Percentiles rank a stretch among this genome's conserved stretches.
Evolutionary conservation across 2,329 filamentous ascomycete genomes (phyloP).

Genomic region (Pleoardoris graminearum): DNA sequence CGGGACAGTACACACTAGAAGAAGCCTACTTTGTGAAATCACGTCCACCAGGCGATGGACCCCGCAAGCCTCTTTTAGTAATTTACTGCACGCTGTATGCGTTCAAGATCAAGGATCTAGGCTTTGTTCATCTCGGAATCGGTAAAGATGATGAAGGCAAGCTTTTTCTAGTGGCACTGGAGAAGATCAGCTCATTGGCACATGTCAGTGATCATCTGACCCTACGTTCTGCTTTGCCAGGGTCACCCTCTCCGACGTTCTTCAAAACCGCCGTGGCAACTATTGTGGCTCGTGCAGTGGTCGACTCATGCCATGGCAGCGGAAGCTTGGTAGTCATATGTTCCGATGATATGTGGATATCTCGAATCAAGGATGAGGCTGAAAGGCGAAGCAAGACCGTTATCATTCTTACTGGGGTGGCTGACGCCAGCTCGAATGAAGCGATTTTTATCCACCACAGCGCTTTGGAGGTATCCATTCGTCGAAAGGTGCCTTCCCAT

Average conservation of each 20-base stretch:
- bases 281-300: slow-evolving; percentile 9
- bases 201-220: neutral
- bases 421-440: neutral
- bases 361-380: slow-evolving; percentile 6
- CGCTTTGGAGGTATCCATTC: slow-evolving; percentile 7
- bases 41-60: slow-evolving; percentile 41
- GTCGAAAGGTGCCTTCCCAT: slow-evolving; percentile 4
- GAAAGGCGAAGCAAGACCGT: slow-evolving; percentile 1
- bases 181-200: neutral
- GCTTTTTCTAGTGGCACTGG: neutral
- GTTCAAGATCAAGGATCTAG: slow-evolving; percentile 1
- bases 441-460: slow-evolving; percentile 9
- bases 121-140: neutral
- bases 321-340: slow-evolving; percentile 8
- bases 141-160: neutral
- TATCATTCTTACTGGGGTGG: slow-evolving; percentile 10
- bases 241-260: neutral
- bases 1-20: slow-evolving; percentile 10
- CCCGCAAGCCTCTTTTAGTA: neutral
- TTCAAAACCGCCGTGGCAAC: slow-evolving; percentile 5
- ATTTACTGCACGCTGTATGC: neutral
- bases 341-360: slow-evolving; percentile 11
- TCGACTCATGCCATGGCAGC: neutral
- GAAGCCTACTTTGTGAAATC: neutral
- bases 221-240: neutral